A percentile compares a stretch with the other conserved stretches of the same genome.
phyloP scores from a whole-genome alignment of 1,284 basidiomycete species.

The Peniophora sp. region DNA sequence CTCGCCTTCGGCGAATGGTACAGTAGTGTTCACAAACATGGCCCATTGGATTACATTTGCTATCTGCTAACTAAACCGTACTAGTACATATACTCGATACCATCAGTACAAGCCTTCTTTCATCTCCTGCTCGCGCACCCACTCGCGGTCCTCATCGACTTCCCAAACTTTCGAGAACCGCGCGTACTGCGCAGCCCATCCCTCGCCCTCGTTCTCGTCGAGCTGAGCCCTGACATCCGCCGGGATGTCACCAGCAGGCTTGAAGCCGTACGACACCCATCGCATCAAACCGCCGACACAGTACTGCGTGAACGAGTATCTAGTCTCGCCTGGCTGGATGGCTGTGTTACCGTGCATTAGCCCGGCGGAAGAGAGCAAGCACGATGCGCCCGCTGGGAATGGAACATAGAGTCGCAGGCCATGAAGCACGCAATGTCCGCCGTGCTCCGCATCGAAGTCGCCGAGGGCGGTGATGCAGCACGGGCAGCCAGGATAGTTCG shows the following conservation, averaged over 20 bases:
- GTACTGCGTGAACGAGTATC: slow-evolving; percentile 18
- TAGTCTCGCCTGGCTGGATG: slow-evolving; percentile 11
- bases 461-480: slow-evolving; percentile 19
- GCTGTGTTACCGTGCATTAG: slow-evolving; percentile 20
- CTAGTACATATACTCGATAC: too few relatives aligned
- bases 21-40: too few relatives aligned
- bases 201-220: background rate
- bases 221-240: background rate
- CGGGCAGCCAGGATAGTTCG: slow-evolving; percentile 13
- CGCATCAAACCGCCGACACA: slow-evolving; percentile 17
- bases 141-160: background rate
- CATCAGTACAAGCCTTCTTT: too few relatives aligned
- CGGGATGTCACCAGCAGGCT: background rate
- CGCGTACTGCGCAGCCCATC: background rate
- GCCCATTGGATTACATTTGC: too few relatives aligned
- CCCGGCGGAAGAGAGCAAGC: slow-evolving; percentile 20
- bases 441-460: slow-evolving; percentile 12
- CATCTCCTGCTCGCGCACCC: background rate
- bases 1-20: too few relatives aligned
- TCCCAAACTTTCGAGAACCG: background rate
- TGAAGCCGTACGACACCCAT: slow-evolving; percentile 16
- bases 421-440: slow-evolving; percentile 20
- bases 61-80: too few relatives aligned
- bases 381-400: slow-evolving; percentile 15
- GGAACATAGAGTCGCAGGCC: slow-evolving; percentile 16